Conservation (phyloP, 1,284 basidiomycete genomes). For the Rhodotorula sp. region DNA sequence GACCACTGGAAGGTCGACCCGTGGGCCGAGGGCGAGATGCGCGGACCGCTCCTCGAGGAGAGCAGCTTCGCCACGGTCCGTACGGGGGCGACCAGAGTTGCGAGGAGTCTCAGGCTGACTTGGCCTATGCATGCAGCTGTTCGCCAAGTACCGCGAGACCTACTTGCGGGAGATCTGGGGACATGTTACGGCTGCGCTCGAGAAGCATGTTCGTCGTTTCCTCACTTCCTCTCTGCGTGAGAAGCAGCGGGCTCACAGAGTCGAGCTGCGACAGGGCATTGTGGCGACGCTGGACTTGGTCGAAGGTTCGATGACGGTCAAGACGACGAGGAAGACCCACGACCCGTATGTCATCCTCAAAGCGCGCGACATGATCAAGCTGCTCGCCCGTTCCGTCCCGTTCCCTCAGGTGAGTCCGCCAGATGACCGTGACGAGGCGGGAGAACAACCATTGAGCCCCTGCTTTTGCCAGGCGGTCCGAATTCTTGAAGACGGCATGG, state of each 20-base stretch:
- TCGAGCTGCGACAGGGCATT: slow-evolving; percentile 60
- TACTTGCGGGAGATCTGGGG: slow-evolving; percentile 95
- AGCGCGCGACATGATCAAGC: slow-evolving; percentile 91
- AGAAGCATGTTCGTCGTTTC: slow-evolving; percentile 63
- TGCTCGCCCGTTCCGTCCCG: slow-evolving; percentile 87
- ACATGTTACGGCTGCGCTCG: slow-evolving; percentile 81
- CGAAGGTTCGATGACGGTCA: slow-evolving; percentile 95
- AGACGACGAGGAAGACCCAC: slow-evolving; percentile 93
- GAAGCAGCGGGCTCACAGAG: not conserved
- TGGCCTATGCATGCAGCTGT: slow-evolving; percentile 55
- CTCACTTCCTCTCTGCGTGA: not conserved
- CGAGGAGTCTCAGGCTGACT: not conserved
- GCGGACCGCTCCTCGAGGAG: slow-evolving; percentile 89
- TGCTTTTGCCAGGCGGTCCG: slow-evolving; percentile 68
- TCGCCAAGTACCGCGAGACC: slow-evolving; percentile 97
- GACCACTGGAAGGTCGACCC: slow-evolving; percentile 71
- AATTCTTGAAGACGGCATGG: slow-evolving; percentile 82
- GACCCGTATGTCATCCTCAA: slow-evolving; percentile 97
- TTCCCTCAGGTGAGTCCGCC: slow-evolving; percentile 51
- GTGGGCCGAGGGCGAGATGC: slow-evolving; percentile 62
- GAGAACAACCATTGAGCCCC: not conserved
- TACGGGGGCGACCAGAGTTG: fast-evolving
- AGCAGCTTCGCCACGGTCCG: slow-evolving; percentile 82
- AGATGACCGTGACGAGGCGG: no score
- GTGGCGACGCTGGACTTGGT: slow-evolving; percentile 91